Conservation (phyloP, 257 asterid species). For the Lycium barbarum region DNA sequence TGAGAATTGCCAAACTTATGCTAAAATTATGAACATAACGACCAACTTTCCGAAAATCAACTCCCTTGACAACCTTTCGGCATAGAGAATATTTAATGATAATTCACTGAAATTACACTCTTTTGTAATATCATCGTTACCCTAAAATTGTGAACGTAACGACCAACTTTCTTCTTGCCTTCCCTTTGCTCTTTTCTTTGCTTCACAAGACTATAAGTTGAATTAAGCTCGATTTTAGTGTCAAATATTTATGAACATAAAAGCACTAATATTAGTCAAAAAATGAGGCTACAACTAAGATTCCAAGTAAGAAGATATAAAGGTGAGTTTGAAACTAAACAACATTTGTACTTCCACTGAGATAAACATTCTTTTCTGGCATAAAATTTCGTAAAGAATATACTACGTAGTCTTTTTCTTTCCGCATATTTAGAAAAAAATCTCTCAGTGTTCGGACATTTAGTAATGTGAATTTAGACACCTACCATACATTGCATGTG, state of each 20-base stretch:
- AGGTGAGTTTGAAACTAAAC: neutral
- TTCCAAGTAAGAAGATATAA: neutral
- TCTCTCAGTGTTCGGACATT: neutral
- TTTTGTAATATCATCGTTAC: neutral
- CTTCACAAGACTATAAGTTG: neutral
- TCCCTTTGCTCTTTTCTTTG: neutral
- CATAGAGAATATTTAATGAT: neutral
- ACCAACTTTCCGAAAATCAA: neutral
- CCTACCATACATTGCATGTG: neutral
- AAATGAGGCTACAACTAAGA: constrained; percentile 2
- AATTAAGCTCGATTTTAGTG: neutral
- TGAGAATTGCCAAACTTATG: too few relatives aligned
- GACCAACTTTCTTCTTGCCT: neutral
- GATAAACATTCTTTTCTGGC: neutral
- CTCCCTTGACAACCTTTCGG: neutral
- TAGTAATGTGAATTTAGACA: neutral
- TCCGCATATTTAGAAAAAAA: neutral
- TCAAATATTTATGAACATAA: too few relatives aligned
- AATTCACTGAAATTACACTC: too few relatives aligned
- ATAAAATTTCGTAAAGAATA: neutral
- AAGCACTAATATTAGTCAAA: neutral
- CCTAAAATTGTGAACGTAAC: neutral
- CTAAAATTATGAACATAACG: too few relatives aligned
- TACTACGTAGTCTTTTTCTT: neutral
- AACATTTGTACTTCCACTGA: neutral